Evolutionary conservation across 1,139 yeast genomes (phyloP).

Genomic region (Eremothecium gossypii): DNA sequence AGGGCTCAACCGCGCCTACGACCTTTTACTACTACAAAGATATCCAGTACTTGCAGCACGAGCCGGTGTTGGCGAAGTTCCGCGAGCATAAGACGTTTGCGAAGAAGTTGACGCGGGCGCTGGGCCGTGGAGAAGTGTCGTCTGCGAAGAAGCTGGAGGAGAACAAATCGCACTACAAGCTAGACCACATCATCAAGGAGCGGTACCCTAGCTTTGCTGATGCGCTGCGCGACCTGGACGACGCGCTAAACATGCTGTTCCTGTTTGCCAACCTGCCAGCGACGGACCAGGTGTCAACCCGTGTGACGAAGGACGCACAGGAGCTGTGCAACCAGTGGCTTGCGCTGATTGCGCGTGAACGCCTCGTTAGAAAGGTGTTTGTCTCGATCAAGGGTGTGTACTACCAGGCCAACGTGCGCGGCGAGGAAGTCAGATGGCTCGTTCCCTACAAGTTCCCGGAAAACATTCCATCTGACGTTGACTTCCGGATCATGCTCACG

Average conservation of each 20-base stretch:
- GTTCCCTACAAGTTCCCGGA: constrained; percentile 97
- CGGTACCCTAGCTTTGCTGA: constrained; percentile 92
- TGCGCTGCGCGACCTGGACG: constrained; percentile 88
- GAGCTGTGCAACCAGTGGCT: constrained; percentile 88
- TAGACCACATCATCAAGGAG: constrained; percentile 87
- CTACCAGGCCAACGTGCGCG: constrained; percentile 81
- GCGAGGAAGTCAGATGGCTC: constrained; percentile 92
- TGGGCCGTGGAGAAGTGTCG: constrained; percentile 84
- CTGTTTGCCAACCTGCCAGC: constrained; percentile 93
- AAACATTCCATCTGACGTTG: constrained; percentile 87
- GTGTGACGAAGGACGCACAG: constrained; percentile 79
- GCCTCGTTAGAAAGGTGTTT: constrained; percentile 76
- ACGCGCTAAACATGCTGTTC: constrained; percentile 90
- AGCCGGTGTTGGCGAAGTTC: constrained; percentile 84
- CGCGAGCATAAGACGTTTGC: constrained; percentile 95
- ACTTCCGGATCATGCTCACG: constrained; percentile 93
- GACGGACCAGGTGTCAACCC: constrained; percentile 69
- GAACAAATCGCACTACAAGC: constrained; percentile 72
- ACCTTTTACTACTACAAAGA: constrained; percentile 93
- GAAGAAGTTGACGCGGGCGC: constrained; percentile 77
- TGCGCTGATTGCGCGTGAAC: constrained; percentile 83
- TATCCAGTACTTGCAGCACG: constrained; percentile 89
- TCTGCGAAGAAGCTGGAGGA: constrained; percentile 81
- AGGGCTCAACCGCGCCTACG: constrained; percentile 91
- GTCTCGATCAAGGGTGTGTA: constrained; percentile 96